These are phyloP conservation scores for Pythium sp. DNA, from an alignment of 352 stramenopile species.

Conservation along the genomic window DNA sequence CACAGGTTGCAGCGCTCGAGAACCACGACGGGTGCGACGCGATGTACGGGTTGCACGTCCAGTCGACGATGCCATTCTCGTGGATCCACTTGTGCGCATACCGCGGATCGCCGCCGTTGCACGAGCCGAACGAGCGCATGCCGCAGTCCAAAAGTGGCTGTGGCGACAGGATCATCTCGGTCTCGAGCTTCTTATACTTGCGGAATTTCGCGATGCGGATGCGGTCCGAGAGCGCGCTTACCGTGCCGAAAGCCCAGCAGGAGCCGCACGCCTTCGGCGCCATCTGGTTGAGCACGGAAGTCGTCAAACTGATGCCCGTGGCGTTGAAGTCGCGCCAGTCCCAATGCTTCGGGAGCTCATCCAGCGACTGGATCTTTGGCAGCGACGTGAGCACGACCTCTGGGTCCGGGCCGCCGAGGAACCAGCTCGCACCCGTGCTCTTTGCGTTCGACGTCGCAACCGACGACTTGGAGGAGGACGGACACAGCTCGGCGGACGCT, in stretches of 20 bases:
- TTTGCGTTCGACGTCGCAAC: slow-evolving; percentile 5
- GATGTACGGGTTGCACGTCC: slow-evolving; percentile 82
- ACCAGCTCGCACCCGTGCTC: slow-evolving; percentile 46
- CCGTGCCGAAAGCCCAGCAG: slow-evolving; percentile 75
- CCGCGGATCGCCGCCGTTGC: slow-evolving; percentile 72
- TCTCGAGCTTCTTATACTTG: slow-evolving; percentile 51
- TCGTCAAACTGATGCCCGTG: slow-evolving; percentile 73
- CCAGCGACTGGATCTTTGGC: slow-evolving; percentile 42
- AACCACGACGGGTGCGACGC: slow-evolving; percentile 77
- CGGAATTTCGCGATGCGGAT: slow-evolving; percentile 69
- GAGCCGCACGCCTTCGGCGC: slow-evolving; percentile 69
- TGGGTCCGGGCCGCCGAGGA: slow-evolving; percentile 60
- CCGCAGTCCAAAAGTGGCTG: slow-evolving; percentile 74
- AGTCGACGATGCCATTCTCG: slow-evolving; percentile 78
- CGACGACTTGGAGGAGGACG: neutral
- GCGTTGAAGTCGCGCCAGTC: slow-evolving; percentile 80
- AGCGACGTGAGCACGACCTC: slow-evolving; percentile 47
- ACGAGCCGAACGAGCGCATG: slow-evolving; percentile 80
- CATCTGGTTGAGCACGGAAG: slow-evolving; percentile 80
- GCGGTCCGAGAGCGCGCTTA: slow-evolving; percentile 71
- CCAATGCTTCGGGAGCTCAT: slow-evolving; percentile 66
- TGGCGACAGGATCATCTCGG: slow-evolving; percentile 63
- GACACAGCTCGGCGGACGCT: slow-evolving; percentile 28
- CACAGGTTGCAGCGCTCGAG: slow-evolving; percentile 45
- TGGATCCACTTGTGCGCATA: slow-evolving; percentile 85